Evolutionary conservation across 192 early-diverging fungal species (phyloP), one percentile per base, ranked within the genome.

Genomic region (Coemansia aciculifera): DNA sequence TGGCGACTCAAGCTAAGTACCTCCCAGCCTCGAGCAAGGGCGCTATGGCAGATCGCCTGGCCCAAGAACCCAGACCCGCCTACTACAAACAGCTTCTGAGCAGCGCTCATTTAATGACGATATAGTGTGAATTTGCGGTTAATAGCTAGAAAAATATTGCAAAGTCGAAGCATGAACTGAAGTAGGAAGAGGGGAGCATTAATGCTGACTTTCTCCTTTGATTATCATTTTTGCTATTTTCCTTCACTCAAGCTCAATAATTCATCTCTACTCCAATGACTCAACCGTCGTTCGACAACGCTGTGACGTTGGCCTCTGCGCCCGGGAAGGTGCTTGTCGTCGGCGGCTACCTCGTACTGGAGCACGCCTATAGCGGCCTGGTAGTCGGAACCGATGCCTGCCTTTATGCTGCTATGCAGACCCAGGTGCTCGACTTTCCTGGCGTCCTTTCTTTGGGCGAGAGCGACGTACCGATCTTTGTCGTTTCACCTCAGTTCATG

Each of bases 281-380:
- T 21, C n/a, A 37, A 1, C 31, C 42, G 5, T 37, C 69, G 23
- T 24, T 44, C 43, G 23, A 59, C 31, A 13, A 38, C 13, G 63
- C 71, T 19, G 57, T 64, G n/a, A 82, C 79, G 46, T 62, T 91
- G 38, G 90, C 91, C 7, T 96, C 96, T 12, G 94, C 96, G 7
- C 95, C 97, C 5, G 97, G 97, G 12, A 99, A 99, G 70, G 97
- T 97, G 12, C 90, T 99, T 6, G 38, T 98, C 0, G 84, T 87
- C 0, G 97, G 97, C 23, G 97, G 97, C 21, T 99, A 99, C 75
- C 86, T 99, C 0, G 95, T 99, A 6, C 86, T 99, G 12, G 94
- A 96, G 62, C 89, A 84, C 29, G 64, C 64, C 23, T 92, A 90
- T 76, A 78, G 78, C 21, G 97, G 96, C 3, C 84, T 97, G 19